These are phyloP conservation scores for Sporothrix luriei DNA, from an alignment of 2,329 filamentous ascomycete genomes.

Conservation along the genomic window DNA sequence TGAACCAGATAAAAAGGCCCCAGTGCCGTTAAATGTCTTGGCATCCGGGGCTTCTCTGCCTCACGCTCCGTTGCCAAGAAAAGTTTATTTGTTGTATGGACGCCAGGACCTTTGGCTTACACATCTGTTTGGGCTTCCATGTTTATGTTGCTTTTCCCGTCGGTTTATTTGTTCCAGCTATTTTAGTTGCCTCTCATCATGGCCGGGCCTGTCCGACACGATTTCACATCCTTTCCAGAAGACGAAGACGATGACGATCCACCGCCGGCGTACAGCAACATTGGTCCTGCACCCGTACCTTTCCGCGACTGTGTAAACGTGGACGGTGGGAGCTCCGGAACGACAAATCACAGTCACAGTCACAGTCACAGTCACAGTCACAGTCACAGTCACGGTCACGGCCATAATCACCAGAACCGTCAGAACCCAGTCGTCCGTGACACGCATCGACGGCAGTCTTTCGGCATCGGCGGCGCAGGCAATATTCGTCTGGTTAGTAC, in stretches of 20 bases:
- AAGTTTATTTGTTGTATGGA: conserved; percentile 23
- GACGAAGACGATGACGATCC: conserved; percentile 29
- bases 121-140: neutral
- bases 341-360: neutral
- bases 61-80: conserved; percentile 31
- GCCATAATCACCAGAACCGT: neutral
- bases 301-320: conserved; percentile 7
- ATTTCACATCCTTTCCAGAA: conserved; percentile 6
- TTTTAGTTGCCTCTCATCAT: neutral
- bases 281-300: neutral
- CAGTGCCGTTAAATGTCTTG: conserved; percentile 25
- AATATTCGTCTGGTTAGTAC: conserved; percentile 29
- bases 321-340: neutral
- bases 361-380: neutral
- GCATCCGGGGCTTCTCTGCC: conserved; percentile 19
- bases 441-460: conserved; percentile 29
- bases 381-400: neutral
- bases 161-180: neutral
- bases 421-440: conserved; percentile 16
- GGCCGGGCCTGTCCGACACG: neutral
- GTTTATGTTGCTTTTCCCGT: neutral
- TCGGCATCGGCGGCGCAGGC: conserved; percentile 34
- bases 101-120: too few relatives aligned
- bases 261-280: conserved; percentile 28
- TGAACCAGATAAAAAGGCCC: conserved; percentile 5